Percentiles rank a stretch among this genome's conserved stretches.
These are phyloP conservation scores for Cryphonectria naterciae DNA, from an alignment of 2,329 filamentous ascomycete species.

Conservation along the genomic window DNA sequence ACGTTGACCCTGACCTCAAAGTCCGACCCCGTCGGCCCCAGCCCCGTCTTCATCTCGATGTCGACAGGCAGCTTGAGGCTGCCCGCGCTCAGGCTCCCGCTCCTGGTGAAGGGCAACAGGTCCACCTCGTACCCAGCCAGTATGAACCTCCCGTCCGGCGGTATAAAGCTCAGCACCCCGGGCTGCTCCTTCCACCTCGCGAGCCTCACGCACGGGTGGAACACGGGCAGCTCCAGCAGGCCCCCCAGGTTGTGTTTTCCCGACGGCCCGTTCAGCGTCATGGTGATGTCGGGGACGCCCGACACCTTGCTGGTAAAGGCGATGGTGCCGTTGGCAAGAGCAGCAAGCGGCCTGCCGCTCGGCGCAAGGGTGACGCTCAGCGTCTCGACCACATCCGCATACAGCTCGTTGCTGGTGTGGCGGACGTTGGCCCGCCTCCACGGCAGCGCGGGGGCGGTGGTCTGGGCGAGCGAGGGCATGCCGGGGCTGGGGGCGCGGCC, in stretches of 20 bases:
- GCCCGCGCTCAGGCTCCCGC: constrained; percentile 57
- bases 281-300: constrained; percentile 85
- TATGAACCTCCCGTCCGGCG: constrained; percentile 91
- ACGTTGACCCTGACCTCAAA: constrained; percentile 85
- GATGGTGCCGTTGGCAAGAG: constrained; percentile 88
- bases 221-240: constrained; percentile 86
- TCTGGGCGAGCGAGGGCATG: constrained; percentile 33
- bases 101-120: constrained; percentile 72
- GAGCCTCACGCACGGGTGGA: constrained; percentile 92
- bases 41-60: constrained; percentile 78
- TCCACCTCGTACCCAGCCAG: constrained; percentile 95
- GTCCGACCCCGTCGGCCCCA: constrained; percentile 76
- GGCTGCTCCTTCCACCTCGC: constrained; percentile 88
- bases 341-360: constrained; percentile 83
- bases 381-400: constrained; percentile 93
- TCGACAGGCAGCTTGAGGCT: constrained; percentile 80
- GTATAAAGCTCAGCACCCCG: constrained; percentile 92
- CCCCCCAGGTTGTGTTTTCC: constrained; percentile 76
- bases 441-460: constrained; percentile 63
- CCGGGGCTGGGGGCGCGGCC: constrained; percentile 23
- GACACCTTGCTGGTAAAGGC: constrained; percentile 96
- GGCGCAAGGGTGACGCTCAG: constrained; percentile 87
- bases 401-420: constrained; percentile 96
- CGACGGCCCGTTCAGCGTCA: constrained; percentile 79
- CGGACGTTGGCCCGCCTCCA: constrained; percentile 92